phyloP scores from a whole-genome alignment of 108 stramenopile genomes.

The Nitzschia inconspicua region DNA sequence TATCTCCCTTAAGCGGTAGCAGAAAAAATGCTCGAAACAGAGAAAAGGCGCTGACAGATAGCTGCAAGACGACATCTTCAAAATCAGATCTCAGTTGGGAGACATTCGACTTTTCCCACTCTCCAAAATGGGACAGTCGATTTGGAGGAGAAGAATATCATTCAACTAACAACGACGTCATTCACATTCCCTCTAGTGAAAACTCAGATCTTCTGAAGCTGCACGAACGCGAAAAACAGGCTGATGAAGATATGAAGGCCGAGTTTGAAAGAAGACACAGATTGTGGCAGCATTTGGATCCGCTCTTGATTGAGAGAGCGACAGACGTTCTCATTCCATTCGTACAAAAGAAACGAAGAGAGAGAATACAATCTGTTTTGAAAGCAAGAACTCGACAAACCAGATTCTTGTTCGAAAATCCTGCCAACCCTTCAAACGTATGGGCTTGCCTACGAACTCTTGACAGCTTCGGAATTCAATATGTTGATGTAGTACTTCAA shows the following conservation, averaged over 20 bases:
- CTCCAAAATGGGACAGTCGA: slow-evolving; percentile 47
- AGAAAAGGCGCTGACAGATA: too few relatives aligned
- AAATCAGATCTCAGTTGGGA: slow-evolving; percentile 36
- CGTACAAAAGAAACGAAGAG: slow-evolving; percentile 44
- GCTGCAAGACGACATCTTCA: slow-evolving; percentile 1
- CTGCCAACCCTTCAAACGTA: slow-evolving; percentile 90
- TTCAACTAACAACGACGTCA: too few relatives aligned
- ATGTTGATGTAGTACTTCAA: slow-evolving; percentile 70
- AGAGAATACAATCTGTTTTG: slow-evolving; percentile 62
- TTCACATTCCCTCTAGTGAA: slow-evolving; percentile 2
- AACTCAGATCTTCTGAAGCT: slow-evolving; percentile 14
- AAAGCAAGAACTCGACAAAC: slow-evolving; percentile 52
- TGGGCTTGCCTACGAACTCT: slow-evolving; percentile 93
- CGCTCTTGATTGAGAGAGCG: slow-evolving; percentile 20
- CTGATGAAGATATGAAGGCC: slow-evolving; percentile 18
- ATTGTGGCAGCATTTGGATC: slow-evolving; percentile 23
- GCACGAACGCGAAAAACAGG: slow-evolving; percentile 18
- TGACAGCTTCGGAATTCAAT: slow-evolving; percentile 84
- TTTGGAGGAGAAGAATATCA: slow-evolving; percentile 25
- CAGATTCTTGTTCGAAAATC: slow-evolving; percentile 91
- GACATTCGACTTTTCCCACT: slow-evolving; percentile 35
- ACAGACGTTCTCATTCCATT: slow-evolving; percentile 39
- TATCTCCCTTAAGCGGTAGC: too few relatives aligned
- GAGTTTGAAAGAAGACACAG: slow-evolving; percentile 5
- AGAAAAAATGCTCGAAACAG: too few relatives aligned